These are phyloP conservation scores for Fusarium protoensiforme DNA, from an alignment of 2,329 filamentous ascomycete genomes.

Conservation along the genomic window DNA sequence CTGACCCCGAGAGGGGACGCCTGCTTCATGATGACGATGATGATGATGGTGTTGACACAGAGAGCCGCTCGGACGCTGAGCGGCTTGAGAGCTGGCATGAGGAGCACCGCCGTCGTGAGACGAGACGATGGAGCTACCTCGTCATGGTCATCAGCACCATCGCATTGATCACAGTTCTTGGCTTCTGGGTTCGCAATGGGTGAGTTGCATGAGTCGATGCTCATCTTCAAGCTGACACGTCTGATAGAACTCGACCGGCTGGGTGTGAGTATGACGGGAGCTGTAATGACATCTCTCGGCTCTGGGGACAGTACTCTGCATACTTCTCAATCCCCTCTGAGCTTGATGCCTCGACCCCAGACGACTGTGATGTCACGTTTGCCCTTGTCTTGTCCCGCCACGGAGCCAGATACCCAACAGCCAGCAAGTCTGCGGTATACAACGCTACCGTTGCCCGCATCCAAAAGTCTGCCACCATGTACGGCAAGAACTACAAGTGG, in stretches of 20 bases:
- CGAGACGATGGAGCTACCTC: conserved; percentile 34
- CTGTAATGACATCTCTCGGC: conserved; percentile 70
- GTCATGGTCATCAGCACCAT: conserved; percentile 33
- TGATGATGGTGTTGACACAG: conserved; percentile 7
- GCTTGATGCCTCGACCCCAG: conserved; percentile 69
- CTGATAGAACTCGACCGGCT: conserved; percentile 14
- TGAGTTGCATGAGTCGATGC: neutral
- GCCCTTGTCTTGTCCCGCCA: conserved; percentile 86
- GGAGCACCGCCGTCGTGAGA: conserved; percentile 32
- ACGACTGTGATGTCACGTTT: conserved; percentile 80
- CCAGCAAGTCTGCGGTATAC: conserved; percentile 73
- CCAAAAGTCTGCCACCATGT: conserved; percentile 65
- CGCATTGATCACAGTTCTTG: conserved; percentile 27
- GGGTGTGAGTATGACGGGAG: conserved; percentile 43
- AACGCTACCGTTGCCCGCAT: conserved; percentile 72
- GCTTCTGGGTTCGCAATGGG: conserved; percentile 35
- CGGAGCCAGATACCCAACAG: conserved; percentile 84
- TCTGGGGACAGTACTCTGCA: conserved; percentile 90
- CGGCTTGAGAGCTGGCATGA: conserved; percentile 33
- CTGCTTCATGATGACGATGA: conserved; percentile 10
- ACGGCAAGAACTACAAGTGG: conserved; percentile 74
- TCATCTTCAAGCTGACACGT: neutral
- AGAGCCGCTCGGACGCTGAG: conserved; percentile 23
- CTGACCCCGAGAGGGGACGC: conserved; percentile 21
- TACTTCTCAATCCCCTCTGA: conserved; percentile 81